phyloP scores from a whole-genome alignment of 2,329 filamentous ascomycete species.

The Cyphellophora europaea region DNA sequence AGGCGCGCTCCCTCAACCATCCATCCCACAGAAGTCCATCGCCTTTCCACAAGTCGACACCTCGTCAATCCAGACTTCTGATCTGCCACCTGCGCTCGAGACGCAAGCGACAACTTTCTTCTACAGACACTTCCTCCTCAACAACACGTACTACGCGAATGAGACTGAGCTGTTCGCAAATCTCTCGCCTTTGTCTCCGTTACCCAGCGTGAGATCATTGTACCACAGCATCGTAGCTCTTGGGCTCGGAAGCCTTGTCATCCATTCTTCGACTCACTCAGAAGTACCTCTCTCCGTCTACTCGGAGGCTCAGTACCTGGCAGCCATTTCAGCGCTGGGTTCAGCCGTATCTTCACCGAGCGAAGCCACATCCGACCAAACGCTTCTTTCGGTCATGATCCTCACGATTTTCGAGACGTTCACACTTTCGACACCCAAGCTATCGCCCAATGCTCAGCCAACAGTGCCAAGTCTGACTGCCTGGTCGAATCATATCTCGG shows the following conservation, averaged over 20 bases:
- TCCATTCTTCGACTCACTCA: background rate
- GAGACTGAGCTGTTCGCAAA: background rate
- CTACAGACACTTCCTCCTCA: background rate
- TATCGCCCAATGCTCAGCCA: background rate
- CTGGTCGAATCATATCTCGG: conserved; percentile 50
- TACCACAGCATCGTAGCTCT: background rate
- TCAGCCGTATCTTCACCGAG: conserved; percentile 12
- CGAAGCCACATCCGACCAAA: background rate
- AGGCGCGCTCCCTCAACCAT: no score
- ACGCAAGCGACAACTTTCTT: conserved; percentile 9
- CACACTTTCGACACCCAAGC: no score
- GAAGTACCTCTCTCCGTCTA: background rate
- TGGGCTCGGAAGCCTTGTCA: background rate
- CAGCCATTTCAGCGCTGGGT: conserved; percentile 17
- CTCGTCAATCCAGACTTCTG: no score
- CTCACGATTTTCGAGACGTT: background rate
- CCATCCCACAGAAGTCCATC: no score
- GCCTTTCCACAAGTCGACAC: no score
- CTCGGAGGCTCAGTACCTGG: conserved; percentile 1
- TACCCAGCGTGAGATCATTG: background rate
- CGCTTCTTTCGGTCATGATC: background rate
- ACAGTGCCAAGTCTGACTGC: conserved; percentile 1
- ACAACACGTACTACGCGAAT: background rate
- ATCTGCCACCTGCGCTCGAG: conserved; percentile 19
- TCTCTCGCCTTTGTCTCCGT: background rate